Evolutionary conservation across 2,329 filamentous ascomycete species (phyloP).

Genomic region (Alternaria alternata): DNA sequence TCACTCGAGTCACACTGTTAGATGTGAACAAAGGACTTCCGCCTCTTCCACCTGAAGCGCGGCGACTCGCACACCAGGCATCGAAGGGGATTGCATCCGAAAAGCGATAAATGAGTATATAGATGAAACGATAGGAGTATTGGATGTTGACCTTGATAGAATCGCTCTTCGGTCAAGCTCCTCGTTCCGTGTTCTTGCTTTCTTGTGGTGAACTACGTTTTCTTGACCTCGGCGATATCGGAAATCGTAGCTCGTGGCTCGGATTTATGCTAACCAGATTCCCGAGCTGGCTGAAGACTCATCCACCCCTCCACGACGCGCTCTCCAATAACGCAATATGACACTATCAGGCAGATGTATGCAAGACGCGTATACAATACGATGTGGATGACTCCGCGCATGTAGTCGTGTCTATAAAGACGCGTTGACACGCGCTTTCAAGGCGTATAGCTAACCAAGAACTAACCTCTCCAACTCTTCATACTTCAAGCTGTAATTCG

Average conservation of each 20-base stretch:
- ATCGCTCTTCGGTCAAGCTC: background rate
- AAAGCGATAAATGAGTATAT: background rate
- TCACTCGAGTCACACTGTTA: background rate
- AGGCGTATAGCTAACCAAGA: background rate
- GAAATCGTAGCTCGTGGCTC: constrained; percentile 14
- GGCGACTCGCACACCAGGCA: background rate
- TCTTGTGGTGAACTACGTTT: background rate
- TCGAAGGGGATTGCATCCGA: background rate
- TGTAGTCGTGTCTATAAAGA: constrained; percentile 10
- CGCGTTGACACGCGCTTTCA: background rate
- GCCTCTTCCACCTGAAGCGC: constrained; percentile 13
- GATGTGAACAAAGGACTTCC: constrained; percentile 19
- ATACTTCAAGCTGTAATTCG: background rate
- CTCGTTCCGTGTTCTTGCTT: background rate
- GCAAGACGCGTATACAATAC: background rate
- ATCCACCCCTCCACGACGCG: constrained; percentile 1
- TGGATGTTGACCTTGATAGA: background rate
- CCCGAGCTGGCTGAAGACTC: constrained; percentile 11
- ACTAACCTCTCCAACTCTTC: background rate
- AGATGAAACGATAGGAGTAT: background rate
- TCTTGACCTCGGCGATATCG: constrained; percentile 19
- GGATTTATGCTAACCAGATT: constrained; percentile 12
- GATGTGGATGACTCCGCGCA: background rate
- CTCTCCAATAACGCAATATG: constrained; percentile 1
- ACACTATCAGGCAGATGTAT: constrained; percentile 2